Evolutionary conservation across 179 eudicot species (phyloP).

Genomic region (Spergularia azorica): DNA sequence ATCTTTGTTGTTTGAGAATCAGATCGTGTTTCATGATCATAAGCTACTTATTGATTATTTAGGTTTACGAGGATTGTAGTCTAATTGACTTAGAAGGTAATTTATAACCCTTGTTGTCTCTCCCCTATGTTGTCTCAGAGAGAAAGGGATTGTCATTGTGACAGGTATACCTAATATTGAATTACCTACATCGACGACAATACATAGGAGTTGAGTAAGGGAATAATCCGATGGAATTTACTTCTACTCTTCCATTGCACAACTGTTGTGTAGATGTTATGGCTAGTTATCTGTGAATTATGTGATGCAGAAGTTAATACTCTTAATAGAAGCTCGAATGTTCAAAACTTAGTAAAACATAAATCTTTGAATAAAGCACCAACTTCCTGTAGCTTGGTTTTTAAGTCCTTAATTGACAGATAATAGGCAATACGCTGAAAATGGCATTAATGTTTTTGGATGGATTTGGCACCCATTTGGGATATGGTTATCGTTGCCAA

Average conservation of each 20-base stretch:
- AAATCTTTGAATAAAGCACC: too few species aligned
- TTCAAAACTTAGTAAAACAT: too few species aligned
- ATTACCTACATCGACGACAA: not conserved
- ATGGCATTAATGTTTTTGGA: not conserved
- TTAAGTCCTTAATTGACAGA: too few species aligned
- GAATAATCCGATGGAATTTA: not conserved
- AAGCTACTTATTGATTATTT: not conserved
- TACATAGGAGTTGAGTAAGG: not conserved
- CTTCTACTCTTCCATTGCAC: too few species aligned
- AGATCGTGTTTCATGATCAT: not conserved
- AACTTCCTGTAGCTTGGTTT: too few species aligned
- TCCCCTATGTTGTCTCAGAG: not conserved
- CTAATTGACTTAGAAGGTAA: not conserved
- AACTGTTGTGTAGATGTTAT: too few species aligned
- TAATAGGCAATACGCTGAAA: not conserved
- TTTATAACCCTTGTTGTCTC: not conserved
- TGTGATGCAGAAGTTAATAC: too few species aligned
- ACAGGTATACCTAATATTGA: not conserved
- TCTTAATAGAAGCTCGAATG: too few species aligned
- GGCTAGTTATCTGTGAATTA: too few species aligned
- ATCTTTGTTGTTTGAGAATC: too few species aligned
- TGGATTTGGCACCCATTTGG: not conserved
- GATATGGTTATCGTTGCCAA: too few species aligned
- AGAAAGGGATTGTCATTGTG: not conserved
- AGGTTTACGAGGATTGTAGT: not conserved